A percentile compares a stretch with the other conserved stretches of the same genome.
These are phyloP conservation scores for Metschnikowia similis DNA, from an alignment of 805 yeast genomes.

Conservation along the genomic window DNA sequence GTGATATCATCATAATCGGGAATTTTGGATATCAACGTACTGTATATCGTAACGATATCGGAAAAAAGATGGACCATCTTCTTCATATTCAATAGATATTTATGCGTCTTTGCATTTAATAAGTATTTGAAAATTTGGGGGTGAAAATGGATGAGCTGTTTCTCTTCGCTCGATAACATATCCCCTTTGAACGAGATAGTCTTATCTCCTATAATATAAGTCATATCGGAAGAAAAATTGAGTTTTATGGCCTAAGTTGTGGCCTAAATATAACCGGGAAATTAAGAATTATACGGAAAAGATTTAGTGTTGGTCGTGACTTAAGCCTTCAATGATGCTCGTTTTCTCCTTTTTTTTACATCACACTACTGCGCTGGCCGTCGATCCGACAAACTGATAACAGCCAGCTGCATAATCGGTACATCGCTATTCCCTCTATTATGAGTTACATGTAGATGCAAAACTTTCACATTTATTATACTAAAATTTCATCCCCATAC, in stretches of 20 bases:
- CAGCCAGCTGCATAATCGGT: not conserved
- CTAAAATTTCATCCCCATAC: no score
- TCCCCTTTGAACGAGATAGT: slow-evolving; percentile 22
- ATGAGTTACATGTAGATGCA: not conserved
- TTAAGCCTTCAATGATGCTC: not conserved
- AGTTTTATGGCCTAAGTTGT: not conserved
- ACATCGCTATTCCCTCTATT: not conserved
- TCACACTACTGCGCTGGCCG: slow-evolving; percentile 6
- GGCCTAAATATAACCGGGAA: not conserved
- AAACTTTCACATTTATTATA: no score
- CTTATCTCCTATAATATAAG: slow-evolving; percentile 37
- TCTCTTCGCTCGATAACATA: slow-evolving; percentile 20
- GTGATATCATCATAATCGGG: slow-evolving; percentile 41
- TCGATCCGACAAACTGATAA: not conserved
- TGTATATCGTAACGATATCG: slow-evolving; percentile 37
- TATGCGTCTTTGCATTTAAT: slow-evolving; percentile 27
- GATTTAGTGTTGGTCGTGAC: not conserved
- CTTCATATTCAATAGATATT: slow-evolving; percentile 25
- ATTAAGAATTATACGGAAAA: not conserved
- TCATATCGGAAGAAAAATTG: slow-evolving; percentile 19
- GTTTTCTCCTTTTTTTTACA: slow-evolving; percentile 10
- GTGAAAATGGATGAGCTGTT: slow-evolving; percentile 24
- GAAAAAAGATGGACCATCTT: slow-evolving; percentile 32
- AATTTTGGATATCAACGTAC: slow-evolving; percentile 35
- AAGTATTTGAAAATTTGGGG: slow-evolving; percentile 30